These are phyloP conservation scores for Scedosporium minutisporum DNA, from an alignment of 2,329 filamentous ascomycete species.

Conservation along the genomic window DNA sequence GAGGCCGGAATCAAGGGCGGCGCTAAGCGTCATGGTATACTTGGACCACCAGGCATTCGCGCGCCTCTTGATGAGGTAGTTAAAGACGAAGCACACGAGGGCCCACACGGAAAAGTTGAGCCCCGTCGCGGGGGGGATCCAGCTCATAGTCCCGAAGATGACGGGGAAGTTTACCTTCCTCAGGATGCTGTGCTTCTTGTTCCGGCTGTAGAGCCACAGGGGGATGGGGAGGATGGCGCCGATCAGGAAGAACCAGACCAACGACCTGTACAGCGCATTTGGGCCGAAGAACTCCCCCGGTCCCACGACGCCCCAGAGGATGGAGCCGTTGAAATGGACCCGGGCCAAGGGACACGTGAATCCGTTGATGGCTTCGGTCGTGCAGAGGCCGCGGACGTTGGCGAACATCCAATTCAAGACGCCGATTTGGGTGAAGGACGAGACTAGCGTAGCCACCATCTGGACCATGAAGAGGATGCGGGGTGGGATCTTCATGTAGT, in stretches of 20 bases:
- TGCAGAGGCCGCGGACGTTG: slow-evolving; percentile 70
- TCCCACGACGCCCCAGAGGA: slow-evolving; percentile 83
- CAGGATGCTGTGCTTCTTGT: slow-evolving; percentile 50
- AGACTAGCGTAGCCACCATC: slow-evolving; percentile 65
- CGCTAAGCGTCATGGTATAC: slow-evolving; percentile 82
- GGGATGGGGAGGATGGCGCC: slow-evolving; percentile 66
- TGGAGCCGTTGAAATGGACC: slow-evolving; percentile 83
- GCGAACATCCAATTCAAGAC: slow-evolving; percentile 87
- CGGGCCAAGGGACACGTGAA: slow-evolving; percentile 82
- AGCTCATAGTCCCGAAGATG: slow-evolving; percentile 70
- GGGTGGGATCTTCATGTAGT: slow-evolving; percentile 82
- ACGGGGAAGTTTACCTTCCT: slow-evolving; percentile 75
- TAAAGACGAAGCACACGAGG: slow-evolving; percentile 77
- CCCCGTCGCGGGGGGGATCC: slow-evolving; percentile 79
- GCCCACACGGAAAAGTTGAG: slow-evolving; percentile 87
- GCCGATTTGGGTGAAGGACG: slow-evolving; percentile 70
- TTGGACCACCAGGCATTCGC: slow-evolving; percentile 77
- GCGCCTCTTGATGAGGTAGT: slow-evolving; percentile 61
- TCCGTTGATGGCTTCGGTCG: slow-evolving; percentile 68
- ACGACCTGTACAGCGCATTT: slow-evolving; percentile 60
- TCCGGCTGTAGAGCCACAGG: slow-evolving; percentile 61
- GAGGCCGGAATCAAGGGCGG: slow-evolving; percentile 72
- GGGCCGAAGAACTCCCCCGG: slow-evolving; percentile 74
- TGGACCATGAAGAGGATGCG: slow-evolving; percentile 72
- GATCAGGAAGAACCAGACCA: slow-evolving; percentile 75